A percentile compares a stretch with the other conserved stretches of the same genome.
Evolutionary conservation across 2,329 filamentous ascomycete species (phyloP).

Genomic region (Colletotrichum somersetense): DNA sequence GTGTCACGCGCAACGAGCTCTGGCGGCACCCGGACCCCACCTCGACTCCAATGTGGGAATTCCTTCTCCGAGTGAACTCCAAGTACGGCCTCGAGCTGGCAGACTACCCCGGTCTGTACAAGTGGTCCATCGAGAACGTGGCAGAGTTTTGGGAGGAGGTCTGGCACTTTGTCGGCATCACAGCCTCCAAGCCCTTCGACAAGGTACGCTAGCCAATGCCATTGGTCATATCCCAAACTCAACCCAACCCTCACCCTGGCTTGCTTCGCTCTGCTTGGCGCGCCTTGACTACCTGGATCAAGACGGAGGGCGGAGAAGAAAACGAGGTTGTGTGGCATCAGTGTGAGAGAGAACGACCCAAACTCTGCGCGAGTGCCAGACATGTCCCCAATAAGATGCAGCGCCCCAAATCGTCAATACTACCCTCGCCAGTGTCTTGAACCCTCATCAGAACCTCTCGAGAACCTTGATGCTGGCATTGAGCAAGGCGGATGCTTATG

Average conservation of each 20-base stretch:
- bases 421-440: conserved; percentile 37
- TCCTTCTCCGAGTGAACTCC: conserved; percentile 76
- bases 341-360: conserved; percentile 18
- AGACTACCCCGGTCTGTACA: conserved; percentile 81
- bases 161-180: conserved; percentile 86
- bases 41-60: conserved; percentile 78
- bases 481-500: conserved; percentile 19
- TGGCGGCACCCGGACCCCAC: conserved; percentile 79
- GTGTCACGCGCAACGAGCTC: conserved; percentile 61
- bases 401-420: conserved; percentile 25
- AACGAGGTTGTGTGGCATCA: conserved; percentile 23
- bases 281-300: conserved; percentile 24
- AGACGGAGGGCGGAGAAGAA: background rate
- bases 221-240: conserved; percentile 24
- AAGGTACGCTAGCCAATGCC: conserved; percentile 57
- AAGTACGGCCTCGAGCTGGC: conserved; percentile 73
- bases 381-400: conserved; percentile 4
- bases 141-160: conserved; percentile 86
- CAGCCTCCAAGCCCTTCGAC: conserved; percentile 72
- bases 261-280: conserved; percentile 26
- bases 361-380: conserved; percentile 35
- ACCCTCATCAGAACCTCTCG: conserved; percentile 32
- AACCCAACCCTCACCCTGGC: conserved; percentile 20
- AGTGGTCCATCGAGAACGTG: conserved; percentile 86
- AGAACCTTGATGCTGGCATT: conserved; percentile 22